Evolutionary conservation across 495 filamentous ascomycete genomes (phyloP), one percentile per base, ranked within the genome.

Genomic region (Articulospora tetracladia): DNA sequence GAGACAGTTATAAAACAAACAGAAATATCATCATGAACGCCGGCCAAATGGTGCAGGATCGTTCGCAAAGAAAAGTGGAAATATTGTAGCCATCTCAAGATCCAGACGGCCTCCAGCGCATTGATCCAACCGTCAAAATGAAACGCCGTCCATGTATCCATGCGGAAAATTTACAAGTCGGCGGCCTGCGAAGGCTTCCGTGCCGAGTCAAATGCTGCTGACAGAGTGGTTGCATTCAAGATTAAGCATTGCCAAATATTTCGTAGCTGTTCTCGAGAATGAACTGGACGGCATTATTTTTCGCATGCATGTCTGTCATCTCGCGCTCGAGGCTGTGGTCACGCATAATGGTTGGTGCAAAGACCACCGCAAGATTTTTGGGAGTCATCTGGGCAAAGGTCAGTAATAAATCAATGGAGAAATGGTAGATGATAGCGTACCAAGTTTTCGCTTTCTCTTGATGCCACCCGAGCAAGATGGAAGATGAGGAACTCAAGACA

Each of bases 281-380:
- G 69, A 92, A 95, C 71, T 96, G 92, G 65, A 98, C 84, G 15
- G 90, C 91, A 50, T 85, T 77, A 60, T 95, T 96, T 81, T 97
- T 96, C 59, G 88, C 83, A 64, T 93, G 88, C 77, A 96, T 94
- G 65, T 99, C 95, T 13, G 86, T 91, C 89, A 98, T 95, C 71
- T 99, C 95, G 57, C 91, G 86, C 63, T 96, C 90, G 63, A 97
- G 76, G 62, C 85, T 91, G 69, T 85, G 77, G 24, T 96, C 91
- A 53, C 94, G 81, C 88, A 99, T 94, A 60, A 99, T 92, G 8
- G 95, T 99, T 24, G 95, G 95, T 25, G 95, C 95, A 67, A 99
- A 99, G 26, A 99, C 95, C 58, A 99, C 95, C 4, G 95, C 91
- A 36, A 98, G 77, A 66, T 99, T 99, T 69, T 90, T 86, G 34